These are phyloP conservation scores for Geotrichum fermentans DNA, from an alignment of 1,139 yeast genomes.

Conservation along the genomic window DNA sequence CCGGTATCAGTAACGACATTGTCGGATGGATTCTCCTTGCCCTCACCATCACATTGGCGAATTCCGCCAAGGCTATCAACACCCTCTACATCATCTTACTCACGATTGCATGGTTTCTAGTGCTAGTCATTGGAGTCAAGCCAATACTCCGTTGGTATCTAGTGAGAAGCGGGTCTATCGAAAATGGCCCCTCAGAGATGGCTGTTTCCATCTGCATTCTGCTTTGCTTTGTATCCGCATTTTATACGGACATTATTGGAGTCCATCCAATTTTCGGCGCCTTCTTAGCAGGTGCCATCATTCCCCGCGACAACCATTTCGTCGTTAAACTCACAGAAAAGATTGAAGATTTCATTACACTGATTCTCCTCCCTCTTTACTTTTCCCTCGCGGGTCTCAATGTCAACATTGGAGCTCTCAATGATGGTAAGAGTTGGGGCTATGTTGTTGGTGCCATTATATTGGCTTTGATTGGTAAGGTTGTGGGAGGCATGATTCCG, in stretches of 20 bases:
- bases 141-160: conserved; percentile 45
- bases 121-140: conserved; percentile 54
- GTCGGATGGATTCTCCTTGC: conserved; percentile 81
- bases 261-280: conserved; percentile 83
- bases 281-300: conserved; percentile 66
- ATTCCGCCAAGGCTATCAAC: conserved; percentile 60
- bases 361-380: conserved; percentile 66
- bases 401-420: conserved; percentile 59
- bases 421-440: conserved; percentile 69
- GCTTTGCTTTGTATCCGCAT: conserved; percentile 59
- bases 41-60: conserved; percentile 67
- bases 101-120: conserved; percentile 61
- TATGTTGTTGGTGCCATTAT: conserved; percentile 61
- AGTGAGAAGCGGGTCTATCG: conserved; percentile 47
- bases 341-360: conserved; percentile 70
- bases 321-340: conserved; percentile 64
- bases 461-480: conserved; percentile 62
- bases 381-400: conserved; percentile 74
- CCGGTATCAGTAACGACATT: conserved; percentile 74
- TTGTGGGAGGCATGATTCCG: conserved; percentile 60
- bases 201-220: conserved; percentile 55
- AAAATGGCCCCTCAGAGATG: conserved; percentile 60
- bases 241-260: conserved; percentile 75
- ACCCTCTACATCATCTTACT: conserved; percentile 65
- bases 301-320: conserved; percentile 74